Percentiles rank a stretch among this genome's conserved stretches.
Evolutionary conservation across 179 eudicot genomes (phyloP).

Genomic region (Sideroxylon spinosum): DNA sequence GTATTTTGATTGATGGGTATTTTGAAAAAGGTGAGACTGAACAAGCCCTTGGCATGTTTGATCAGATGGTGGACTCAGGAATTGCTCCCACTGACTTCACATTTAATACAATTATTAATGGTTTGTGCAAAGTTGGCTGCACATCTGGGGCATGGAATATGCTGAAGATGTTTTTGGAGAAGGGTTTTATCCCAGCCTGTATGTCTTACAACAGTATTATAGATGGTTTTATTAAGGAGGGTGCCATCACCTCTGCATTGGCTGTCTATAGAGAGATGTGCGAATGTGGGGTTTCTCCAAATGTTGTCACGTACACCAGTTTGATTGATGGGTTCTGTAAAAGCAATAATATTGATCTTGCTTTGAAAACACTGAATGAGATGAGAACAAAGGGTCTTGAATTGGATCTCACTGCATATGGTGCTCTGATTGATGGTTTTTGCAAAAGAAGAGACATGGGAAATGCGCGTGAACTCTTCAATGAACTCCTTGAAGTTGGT

Average conservation of each 20-base stretch:
- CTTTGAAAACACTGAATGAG: constrained; percentile 45
- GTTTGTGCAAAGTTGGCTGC: constrained; percentile 54
- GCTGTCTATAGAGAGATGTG: constrained; percentile 50
- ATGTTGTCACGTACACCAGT: constrained; percentile 54
- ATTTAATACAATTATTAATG: constrained; percentile 44
- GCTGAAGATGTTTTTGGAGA: constrained; percentile 36
- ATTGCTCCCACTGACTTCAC: constrained; percentile 43
- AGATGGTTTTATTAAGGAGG: constrained; percentile 55
- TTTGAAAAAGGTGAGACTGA: constrained; percentile 45
- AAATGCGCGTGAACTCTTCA: constrained; percentile 46
- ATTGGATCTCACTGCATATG: constrained; percentile 55
- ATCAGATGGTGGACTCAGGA: constrained; percentile 42
- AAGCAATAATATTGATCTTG: constrained; percentile 45
- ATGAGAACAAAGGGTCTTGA: constrained; percentile 49
- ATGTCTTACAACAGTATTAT: constrained; percentile 59
- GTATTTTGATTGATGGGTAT: constrained; percentile 47
- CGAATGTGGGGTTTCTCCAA: constrained; percentile 44
- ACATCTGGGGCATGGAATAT: constrained; percentile 41
- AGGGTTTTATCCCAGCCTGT: constrained; percentile 40
- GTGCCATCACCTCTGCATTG: constrained; percentile 49
- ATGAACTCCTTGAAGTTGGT: constrained; percentile 50
- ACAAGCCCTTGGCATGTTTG: constrained; percentile 40
- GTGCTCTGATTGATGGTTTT: constrained; percentile 54
- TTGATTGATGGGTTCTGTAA: constrained; percentile 64
- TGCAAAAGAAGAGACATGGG: constrained; percentile 67